Conservation (phyloP, 148 eudicot genomes). For the Vaccinium vitisidaea region DNA sequence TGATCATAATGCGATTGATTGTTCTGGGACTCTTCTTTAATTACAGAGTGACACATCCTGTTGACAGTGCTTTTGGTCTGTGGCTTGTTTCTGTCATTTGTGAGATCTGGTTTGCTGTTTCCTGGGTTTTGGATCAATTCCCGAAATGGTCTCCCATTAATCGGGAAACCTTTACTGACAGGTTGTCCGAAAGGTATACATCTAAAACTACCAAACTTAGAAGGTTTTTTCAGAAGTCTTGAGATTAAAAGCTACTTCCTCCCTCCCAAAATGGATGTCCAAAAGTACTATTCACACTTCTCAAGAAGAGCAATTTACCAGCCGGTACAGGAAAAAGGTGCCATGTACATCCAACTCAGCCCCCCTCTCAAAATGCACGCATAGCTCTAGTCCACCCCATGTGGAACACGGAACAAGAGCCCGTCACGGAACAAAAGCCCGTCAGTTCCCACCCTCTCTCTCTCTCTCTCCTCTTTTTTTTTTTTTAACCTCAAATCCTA, state of each 20-base stretch:
- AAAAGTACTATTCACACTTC: too few species aligned
- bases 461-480: too few species aligned
- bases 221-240: neutral
- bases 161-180: constrained; percentile 70
- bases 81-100: constrained; percentile 99
- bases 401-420: too few species aligned
- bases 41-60: constrained; percentile 90
- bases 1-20: constrained; percentile 76
- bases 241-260: neutral
- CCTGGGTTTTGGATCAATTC: constrained; percentile 99
- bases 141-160: constrained; percentile 94
- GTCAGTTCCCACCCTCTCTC: too few species aligned
- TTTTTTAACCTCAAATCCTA: too few species aligned
- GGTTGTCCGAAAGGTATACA: constrained; percentile 70
- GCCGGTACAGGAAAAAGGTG: too few species aligned
- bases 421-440: too few species aligned
- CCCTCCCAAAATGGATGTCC: too few species aligned
- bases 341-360: too few species aligned
- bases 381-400: too few species aligned
- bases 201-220: neutral
- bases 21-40: constrained; percentile 85
- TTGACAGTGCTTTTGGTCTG: constrained; percentile 82
- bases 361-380: too few species aligned
- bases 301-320: too few species aligned
- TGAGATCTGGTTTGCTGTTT: constrained; percentile 97